Evolutionary conservation across 2,329 filamentous ascomycete species (phyloP).

Genomic region (Canariomyces notabilis): DNA sequence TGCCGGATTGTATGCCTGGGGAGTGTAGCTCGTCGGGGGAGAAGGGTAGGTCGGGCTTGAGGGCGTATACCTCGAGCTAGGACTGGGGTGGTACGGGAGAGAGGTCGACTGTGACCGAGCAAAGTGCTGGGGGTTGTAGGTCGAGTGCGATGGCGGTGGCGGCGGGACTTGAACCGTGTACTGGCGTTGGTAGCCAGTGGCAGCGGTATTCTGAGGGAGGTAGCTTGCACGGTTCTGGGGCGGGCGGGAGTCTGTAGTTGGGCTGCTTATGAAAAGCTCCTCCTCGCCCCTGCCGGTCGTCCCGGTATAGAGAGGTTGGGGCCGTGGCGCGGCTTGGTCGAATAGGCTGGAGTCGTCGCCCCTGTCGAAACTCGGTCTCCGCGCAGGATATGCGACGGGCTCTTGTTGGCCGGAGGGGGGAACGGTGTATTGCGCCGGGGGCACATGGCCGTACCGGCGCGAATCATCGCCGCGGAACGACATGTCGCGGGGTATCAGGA

Average conservation of each 20-base stretch:
- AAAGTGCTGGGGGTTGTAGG: constrained; percentile 70
- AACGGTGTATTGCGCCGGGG: constrained; percentile 59
- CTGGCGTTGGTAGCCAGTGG: constrained; percentile 49
- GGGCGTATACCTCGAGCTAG: constrained; percentile 35
- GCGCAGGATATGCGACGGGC: constrained; percentile 33
- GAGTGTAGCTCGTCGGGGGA: constrained; percentile 44
- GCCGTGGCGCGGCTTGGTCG: constrained; percentile 30
- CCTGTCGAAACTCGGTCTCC: constrained; percentile 68
- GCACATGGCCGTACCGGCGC: constrained; percentile 61
- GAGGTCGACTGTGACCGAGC: constrained; percentile 49
- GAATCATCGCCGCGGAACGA: constrained; percentile 60
- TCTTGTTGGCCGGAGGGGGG: constrained; percentile 32
- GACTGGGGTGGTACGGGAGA: constrained; percentile 45
- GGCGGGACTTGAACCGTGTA: constrained; percentile 42
- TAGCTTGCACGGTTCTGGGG: constrained; percentile 23
- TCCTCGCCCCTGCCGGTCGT: constrained; percentile 40
- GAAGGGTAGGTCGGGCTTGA: constrained; percentile 34
- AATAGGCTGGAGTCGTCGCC: constrained; percentile 65
- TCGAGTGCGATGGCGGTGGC: constrained; percentile 39
- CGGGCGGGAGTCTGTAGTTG: constrained; percentile 30
- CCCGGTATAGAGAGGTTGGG: constrained; percentile 28
- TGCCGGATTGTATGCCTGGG: constrained; percentile 54
- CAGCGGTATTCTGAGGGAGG: constrained; percentile 39
- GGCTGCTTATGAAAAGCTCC: constrained; percentile 60
- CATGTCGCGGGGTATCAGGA: constrained; percentile 38